Conservation (phyloP, 352 stramenopile genomes). For the Phytophthora litchii region DNA sequence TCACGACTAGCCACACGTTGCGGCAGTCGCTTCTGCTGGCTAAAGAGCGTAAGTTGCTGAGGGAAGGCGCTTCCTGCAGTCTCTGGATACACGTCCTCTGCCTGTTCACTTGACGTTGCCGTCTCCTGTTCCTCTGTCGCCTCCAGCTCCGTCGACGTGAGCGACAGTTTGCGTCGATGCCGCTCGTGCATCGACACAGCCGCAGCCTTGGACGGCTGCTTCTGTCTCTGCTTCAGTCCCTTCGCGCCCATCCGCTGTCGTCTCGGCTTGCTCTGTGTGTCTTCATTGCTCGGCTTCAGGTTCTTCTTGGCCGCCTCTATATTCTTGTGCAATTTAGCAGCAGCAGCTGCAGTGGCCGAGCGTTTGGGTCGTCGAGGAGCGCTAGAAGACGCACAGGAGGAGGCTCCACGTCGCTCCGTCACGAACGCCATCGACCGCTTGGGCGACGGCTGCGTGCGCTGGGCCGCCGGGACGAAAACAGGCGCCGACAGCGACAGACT, state of each 20-base stretch:
- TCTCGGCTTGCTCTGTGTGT: constrained; percentile 40
- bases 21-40: constrained; percentile 80
- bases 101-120: constrained; percentile 31
- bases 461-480: constrained; percentile 51
- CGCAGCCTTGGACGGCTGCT: constrained; percentile 18
- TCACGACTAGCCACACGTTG: constrained; percentile 76
- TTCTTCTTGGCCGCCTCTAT: constrained; percentile 25
- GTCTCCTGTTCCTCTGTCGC: constrained; percentile 3
- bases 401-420: constrained; percentile 45
- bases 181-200: constrained; percentile 23
- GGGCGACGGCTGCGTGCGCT: constrained; percentile 13
- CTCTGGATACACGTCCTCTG: constrained; percentile 73
- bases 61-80: constrained; percentile 63
- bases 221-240: constrained; percentile 28
- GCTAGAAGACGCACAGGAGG: neutral
- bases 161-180: constrained; percentile 46
- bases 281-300: constrained; percentile 14
- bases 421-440: constrained; percentile 61
- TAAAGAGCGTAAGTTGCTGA: constrained; percentile 74
- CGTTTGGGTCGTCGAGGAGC: constrained; percentile 17
- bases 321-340: constrained; percentile 35
- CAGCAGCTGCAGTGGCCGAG: constrained; percentile 13
- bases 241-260: constrained; percentile 61
- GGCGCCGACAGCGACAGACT: constrained; percentile 55
- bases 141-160: constrained; percentile 33